Percentiles rank a stretch among this genome's conserved stretches.
Conservation (phyloP, 495 filamentous ascomycete genomes). For the Penicillium coffeae region DNA sequence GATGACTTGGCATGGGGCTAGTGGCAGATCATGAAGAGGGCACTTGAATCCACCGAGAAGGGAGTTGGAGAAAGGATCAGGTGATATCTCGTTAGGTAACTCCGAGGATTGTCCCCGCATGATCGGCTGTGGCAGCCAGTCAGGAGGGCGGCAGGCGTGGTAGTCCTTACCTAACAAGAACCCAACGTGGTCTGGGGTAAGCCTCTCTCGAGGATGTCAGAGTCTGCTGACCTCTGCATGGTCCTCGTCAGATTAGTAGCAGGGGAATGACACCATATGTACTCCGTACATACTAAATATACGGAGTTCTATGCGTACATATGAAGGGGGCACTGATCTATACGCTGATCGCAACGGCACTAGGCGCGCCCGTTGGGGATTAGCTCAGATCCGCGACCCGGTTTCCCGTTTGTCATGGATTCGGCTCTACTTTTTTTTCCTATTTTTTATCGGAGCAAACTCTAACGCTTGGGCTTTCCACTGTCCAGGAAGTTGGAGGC, state of each 20-base stretch:
- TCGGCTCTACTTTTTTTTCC: no score
- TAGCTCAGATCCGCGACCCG: background rate
- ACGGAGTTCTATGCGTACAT: no score
- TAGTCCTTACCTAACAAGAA: slow-evolving; percentile 25
- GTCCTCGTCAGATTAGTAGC: no score
- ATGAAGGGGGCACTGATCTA: no score
- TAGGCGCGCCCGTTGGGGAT: slow-evolving; percentile 2
- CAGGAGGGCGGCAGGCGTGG: background rate
- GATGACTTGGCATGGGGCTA: background rate
- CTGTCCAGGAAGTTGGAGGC: no score
- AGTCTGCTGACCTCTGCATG: slow-evolving; percentile 18
- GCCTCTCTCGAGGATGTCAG: background rate
- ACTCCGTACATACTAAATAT: no score
- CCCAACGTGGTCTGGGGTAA: slow-evolving; percentile 18
- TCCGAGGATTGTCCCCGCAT: slow-evolving; percentile 19
- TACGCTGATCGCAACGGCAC: background rate
- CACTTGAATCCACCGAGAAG: background rate
- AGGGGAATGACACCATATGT: no score
- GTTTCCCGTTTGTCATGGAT: slow-evolving; percentile 30
- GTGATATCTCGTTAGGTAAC: slow-evolving; percentile 28
- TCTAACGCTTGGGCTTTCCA: no score
- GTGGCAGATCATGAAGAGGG: background rate
- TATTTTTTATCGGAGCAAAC: no score
- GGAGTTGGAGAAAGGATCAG: slow-evolving; percentile 15
- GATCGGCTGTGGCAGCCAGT: slow-evolving; percentile 16